Evolutionary conservation across 164 flowering plant genomes (phyloP), one percentile per base, ranked within the genome.

Genomic region (Vitis rotundifolia): DNA sequence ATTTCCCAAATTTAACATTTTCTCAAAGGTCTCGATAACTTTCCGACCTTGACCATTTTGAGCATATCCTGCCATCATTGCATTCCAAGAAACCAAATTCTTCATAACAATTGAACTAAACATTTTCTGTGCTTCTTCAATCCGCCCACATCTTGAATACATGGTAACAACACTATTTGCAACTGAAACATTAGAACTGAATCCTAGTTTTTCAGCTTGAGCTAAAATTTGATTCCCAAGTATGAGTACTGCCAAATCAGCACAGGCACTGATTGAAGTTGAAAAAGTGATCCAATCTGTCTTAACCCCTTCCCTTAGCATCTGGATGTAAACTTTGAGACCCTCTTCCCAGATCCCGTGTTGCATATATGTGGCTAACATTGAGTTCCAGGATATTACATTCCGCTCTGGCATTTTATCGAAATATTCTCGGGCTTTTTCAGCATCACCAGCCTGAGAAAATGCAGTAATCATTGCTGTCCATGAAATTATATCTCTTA

Each of bases 21-120:
- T 26, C 68, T 81, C 76, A 73, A 84, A 84, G 53, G 66, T 66
- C 18, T 81, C 79, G 52, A 84, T 63, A 44, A 71, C 86, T 70
- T 79, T 68, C 68, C 50, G 68, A 28, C 85, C 86, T 57, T 74
- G 71, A 44, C 89, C 88, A 70, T 84, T 77, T 49, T 82, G 85
- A 69, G 86, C 85, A 73, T 79, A 82, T 56, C 80, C 88, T 19
- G 78, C 68, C 74, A 84, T 84, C 83, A 86, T 77, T 6, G 84
- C 69, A 70, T 86, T 86, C 88, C 89, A 84, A n/a, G 86, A 84
- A 59, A 82, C 68, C 74, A 82, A 64, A 75, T 84, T 72, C 71
- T 79, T 84, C 14, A 31, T 57, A 66, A 12, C 4, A 49, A 84
- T 72, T 4, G 55, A 74, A 51, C 81, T 70, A 68, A 86, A 86